A percentile compares a stretch with the other conserved stretches of the same genome.
Conservation (phyloP, 306 rosid species). For the Cyamopsis tetragonoloba region DNA sequence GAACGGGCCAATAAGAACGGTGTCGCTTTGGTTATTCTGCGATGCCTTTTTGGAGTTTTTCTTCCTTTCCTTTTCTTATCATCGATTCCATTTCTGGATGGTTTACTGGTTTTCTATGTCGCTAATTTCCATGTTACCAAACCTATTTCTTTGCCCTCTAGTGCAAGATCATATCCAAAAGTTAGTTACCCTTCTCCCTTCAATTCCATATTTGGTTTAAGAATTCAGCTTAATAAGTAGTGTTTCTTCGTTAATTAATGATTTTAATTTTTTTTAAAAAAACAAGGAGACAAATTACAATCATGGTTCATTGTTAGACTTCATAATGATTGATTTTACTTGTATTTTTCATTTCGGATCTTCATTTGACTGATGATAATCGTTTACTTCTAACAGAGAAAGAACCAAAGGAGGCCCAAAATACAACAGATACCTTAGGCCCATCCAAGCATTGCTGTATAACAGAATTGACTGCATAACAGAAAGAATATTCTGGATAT, state of each 20-base stretch:
- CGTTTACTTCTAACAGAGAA: not conserved
- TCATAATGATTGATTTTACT: constrained; percentile 1
- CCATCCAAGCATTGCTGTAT: no score
- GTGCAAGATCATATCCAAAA: constrained; percentile 84
- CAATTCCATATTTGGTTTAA: not conserved
- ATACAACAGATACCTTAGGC: no score
- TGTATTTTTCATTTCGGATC: constrained; percentile 1
- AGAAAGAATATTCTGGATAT: no score
- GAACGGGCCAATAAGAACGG: constrained; percentile 23
- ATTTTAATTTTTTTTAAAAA: not conserved
- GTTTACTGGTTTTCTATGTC: constrained; percentile 36
- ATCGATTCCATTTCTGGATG: constrained; percentile 42
- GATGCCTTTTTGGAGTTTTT: constrained; percentile 44
- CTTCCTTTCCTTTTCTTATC: constrained; percentile 43
- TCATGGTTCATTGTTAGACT: not conserved
- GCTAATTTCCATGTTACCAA: constrained; percentile 49
- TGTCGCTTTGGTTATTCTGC: constrained; percentile 31
- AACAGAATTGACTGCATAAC: no score
- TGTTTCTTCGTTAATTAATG: not conserved
- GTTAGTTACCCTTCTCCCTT: constrained; percentile 34
- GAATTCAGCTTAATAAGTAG: not conserved
- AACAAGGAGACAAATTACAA: not conserved
- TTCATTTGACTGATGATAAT: constrained; percentile 7
- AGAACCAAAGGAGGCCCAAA: no score
- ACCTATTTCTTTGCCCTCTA: constrained; percentile 70